Percentiles rank a stretch among this genome's conserved stretches.
Evolutionary conservation across 78 protist genomes (phyloP).

Genomic region (Pigoraptor vietnamica): DNA sequence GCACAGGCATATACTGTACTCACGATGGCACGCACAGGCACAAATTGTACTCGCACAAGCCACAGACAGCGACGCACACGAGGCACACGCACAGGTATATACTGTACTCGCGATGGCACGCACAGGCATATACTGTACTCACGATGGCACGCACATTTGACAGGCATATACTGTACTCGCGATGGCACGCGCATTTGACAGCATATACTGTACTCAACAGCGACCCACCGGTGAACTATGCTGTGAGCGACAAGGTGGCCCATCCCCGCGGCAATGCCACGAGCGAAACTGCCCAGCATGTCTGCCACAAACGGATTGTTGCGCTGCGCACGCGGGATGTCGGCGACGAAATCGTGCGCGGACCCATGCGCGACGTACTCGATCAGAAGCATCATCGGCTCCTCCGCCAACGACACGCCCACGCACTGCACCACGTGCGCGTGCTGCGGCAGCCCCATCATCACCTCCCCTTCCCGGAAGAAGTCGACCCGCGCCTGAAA

Average conservation of each 20-base stretch:
- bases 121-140: too few relatives aligned
- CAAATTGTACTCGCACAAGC: too few relatives aligned
- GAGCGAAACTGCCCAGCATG: neutral
- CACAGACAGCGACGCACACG: too few relatives aligned
- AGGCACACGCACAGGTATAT: too few relatives aligned
- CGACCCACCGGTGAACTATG: neutral
- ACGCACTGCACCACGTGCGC: neutral
- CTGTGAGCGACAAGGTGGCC: neutral
- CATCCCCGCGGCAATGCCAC: neutral
- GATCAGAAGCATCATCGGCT: neutral
- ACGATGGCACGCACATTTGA: neutral
- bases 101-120: neutral
- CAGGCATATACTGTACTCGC: neutral
- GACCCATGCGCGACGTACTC: neutral
- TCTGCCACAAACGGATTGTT: neutral
- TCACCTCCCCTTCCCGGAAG: neutral
- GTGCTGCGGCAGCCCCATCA: neutral
- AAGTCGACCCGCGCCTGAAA: neutral
- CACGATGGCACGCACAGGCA: too few relatives aligned
- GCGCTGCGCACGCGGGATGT: neutral
- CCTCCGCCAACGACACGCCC: neutral
- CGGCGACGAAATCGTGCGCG: neutral
- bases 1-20: too few relatives aligned
- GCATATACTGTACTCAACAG: neutral
- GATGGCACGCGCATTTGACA: neutral